phyloP scores from a whole-genome alignment of 2,329 filamentous ascomycete species.

The Phyllosticta paracitricarpa region DNA sequence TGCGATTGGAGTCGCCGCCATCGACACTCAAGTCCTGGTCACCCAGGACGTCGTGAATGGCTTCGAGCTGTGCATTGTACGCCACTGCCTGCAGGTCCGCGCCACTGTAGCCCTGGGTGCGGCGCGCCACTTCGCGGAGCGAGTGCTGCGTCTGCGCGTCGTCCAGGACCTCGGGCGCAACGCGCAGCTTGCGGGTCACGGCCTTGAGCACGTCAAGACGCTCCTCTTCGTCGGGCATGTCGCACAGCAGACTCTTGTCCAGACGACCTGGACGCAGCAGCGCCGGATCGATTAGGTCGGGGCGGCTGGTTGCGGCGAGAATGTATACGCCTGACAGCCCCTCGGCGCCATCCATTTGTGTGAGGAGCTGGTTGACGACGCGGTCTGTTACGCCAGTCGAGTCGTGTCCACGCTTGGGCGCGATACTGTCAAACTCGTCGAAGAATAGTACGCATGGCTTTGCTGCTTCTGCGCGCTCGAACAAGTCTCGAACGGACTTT shows the following conservation, averaged over 20 bases:
- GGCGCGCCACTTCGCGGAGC: slow-evolving; percentile 62
- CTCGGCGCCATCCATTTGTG: slow-evolving; percentile 98
- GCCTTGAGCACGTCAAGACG: slow-evolving; percentile 80
- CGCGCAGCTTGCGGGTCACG: slow-evolving; percentile 68
- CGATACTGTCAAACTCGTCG: slow-evolving; percentile 96
- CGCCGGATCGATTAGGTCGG: slow-evolving; percentile 91
- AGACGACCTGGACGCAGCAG: slow-evolving; percentile 82
- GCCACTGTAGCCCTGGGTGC: slow-evolving; percentile 84
- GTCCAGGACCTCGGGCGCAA: slow-evolving; percentile 56
- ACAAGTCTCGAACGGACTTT: slow-evolving; percentile 90
- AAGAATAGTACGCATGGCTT: slow-evolving; percentile 95
- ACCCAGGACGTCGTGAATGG: slow-evolving; percentile 84
- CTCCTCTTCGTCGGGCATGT: slow-evolving; percentile 72
- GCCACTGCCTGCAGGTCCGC: slow-evolving; percentile 91
- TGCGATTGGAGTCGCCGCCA: slow-evolving; percentile 20
- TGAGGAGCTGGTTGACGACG: slow-evolving; percentile 95
- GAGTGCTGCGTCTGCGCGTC: slow-evolving; percentile 22
- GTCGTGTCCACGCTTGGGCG: slow-evolving; percentile 92
- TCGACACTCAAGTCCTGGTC: slow-evolving; percentile 27
- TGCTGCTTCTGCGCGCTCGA: slow-evolving; percentile 83
- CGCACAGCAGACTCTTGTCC: slow-evolving; percentile 87
- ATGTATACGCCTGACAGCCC: slow-evolving; percentile 93
- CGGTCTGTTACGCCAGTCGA: slow-evolving; percentile 97
- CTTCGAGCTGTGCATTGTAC: slow-evolving; percentile 93
- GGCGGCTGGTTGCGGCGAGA: slow-evolving; percentile 82